Conservation (phyloP, 2,329 filamentous ascomycete genomes). For the Fonsecaea multimorphosa region DNA sequence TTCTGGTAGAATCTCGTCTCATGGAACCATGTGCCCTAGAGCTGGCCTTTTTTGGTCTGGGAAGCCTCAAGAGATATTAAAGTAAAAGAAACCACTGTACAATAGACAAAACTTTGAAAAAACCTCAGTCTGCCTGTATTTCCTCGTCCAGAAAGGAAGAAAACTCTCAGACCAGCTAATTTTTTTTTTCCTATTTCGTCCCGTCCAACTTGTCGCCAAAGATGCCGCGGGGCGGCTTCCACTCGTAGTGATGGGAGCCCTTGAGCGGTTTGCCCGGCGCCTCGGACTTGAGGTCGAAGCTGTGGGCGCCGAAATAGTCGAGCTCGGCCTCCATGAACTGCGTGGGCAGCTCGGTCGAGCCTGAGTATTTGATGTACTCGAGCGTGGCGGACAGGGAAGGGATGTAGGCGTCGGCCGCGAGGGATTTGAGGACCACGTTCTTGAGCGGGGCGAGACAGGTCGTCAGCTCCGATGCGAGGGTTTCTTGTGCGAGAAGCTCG, state of each 20-base stretch:
- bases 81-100: not conserved
- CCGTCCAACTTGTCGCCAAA: conserved; percentile 16
- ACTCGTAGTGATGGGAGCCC: conserved; percentile 36
- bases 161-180: not conserved
- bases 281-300: conserved; percentile 48
- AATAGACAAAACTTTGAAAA: not conserved
- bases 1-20: no score
- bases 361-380: conserved; percentile 71
- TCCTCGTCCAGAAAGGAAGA: not conserved
- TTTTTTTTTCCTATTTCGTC: conserved; percentile 7
- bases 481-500: conserved; percentile 55
- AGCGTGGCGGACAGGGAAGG: conserved; percentile 67
- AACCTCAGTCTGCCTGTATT: not conserved
- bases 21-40: no score
- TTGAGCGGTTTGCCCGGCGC: conserved; percentile 30
- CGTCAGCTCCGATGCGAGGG: conserved; percentile 61
- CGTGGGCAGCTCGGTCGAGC: conserved; percentile 66
- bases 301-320: conserved; percentile 73
- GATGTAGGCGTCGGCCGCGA: conserved; percentile 64
- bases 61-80: no score
- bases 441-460: conserved; percentile 60
- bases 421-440: conserved; percentile 60
- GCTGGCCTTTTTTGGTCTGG: no score
- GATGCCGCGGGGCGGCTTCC: conserved; percentile 33
- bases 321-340: conserved; percentile 74